These are phyloP conservation scores for Diospyros lotus DNA, from an alignment of 148 eudicot genomes.

Conservation along the genomic window DNA sequence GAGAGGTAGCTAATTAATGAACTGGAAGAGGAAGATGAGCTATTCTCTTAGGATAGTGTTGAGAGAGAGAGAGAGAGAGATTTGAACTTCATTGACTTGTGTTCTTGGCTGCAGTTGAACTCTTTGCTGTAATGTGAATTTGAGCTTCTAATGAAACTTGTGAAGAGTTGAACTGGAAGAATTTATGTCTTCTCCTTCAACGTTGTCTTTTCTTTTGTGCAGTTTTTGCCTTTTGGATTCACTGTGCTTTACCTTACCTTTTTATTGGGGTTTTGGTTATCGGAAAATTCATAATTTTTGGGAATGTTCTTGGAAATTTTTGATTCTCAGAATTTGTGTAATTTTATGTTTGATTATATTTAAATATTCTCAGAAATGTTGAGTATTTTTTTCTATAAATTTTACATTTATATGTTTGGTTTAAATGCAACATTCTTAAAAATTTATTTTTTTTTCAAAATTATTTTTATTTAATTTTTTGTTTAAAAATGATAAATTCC, in stretches of 20 bases:
- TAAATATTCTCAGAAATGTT: no score
- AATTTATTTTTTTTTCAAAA: no score
- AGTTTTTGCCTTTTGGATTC: not conserved
- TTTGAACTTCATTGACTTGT: not conserved
- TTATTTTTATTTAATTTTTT: no score
- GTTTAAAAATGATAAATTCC: no score
- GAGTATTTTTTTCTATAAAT: no score
- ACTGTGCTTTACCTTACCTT: not conserved
- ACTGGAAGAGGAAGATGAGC: not conserved
- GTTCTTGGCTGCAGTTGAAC: conserved; percentile 2
- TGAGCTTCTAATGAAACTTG: not conserved
- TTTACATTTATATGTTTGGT: no score
- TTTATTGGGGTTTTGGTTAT: no score
- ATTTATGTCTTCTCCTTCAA: not conserved
- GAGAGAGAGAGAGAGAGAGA: not conserved
- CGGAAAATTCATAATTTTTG: no score
- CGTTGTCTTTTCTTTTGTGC: not conserved
- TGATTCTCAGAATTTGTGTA: no score
- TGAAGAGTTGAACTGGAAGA: not conserved
- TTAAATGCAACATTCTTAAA: no score
- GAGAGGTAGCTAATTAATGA: conserved; percentile 19
- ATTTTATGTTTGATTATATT: no score
- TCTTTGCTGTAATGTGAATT: not conserved
- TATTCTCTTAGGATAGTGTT: not conserved
- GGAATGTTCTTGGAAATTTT: no score